These are phyloP conservation scores for Stephania cephalantha DNA, from an alignment of 164 flowering plant species.

Conservation along the genomic window DNA sequence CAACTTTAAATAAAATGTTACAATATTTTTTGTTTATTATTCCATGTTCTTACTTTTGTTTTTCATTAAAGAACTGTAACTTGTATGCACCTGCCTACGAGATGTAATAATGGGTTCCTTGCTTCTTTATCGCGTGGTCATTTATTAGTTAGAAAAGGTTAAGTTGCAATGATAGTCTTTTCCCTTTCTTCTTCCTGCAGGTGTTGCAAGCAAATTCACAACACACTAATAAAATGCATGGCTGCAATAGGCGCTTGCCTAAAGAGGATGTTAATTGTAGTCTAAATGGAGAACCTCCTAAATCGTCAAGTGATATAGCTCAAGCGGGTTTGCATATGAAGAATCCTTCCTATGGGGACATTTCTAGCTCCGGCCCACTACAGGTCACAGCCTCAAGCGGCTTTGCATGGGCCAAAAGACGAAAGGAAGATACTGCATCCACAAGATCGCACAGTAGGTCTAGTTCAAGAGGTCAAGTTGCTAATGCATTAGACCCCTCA, in stretches of 20 bases:
- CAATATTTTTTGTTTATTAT: not conserved
- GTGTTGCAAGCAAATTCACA: conserved; percentile 19
- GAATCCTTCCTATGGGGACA: conserved; percentile 78
- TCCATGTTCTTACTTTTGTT: not conserved
- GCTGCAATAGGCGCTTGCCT: conserved; percentile 5
- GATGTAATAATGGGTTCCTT: not conserved
- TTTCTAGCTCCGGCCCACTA: conserved; percentile 79
- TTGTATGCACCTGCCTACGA: not conserved
- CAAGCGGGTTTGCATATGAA: conserved; percentile 56
- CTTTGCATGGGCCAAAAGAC: conserved; percentile 88
- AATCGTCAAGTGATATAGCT: conserved; percentile 20
- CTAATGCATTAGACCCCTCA: conserved; percentile 34
- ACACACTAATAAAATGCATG: conserved; percentile 14
- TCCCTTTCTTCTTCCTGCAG: conserved; percentile 23
- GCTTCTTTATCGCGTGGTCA: not conserved
- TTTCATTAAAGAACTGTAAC: not conserved
- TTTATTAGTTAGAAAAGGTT: not conserved
- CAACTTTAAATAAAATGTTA: not conserved
- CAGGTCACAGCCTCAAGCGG: conserved; percentile 74
- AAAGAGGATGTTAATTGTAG: conserved; percentile 20
- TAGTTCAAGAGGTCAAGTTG: conserved; percentile 50
- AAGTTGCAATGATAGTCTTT: not conserved
- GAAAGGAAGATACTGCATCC: conserved; percentile 46
- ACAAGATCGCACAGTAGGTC: conserved; percentile 57
- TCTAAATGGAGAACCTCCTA: conserved; percentile 16